phyloP scores from a whole-genome alignment of 495 filamentous ascomycete genomes.

The Chaetomidium leptoderma region DNA sequence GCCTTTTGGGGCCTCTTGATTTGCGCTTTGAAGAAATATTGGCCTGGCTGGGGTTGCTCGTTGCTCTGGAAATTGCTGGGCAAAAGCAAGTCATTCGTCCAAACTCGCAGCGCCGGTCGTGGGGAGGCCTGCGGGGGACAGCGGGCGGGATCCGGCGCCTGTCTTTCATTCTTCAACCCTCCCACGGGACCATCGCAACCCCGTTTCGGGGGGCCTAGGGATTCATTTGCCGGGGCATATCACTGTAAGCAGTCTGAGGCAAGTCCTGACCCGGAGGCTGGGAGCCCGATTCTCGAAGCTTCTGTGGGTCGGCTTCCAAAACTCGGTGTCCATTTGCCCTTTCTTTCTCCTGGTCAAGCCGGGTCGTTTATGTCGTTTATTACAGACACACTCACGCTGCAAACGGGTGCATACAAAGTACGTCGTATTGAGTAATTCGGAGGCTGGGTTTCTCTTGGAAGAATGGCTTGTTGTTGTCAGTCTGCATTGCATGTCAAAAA shows the following conservation, averaged over 20 bases:
- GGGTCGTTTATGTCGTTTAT: neutral
- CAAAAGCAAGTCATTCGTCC: constrained; percentile 26
- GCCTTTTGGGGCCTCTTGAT: constrained; percentile 15
- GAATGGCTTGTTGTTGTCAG: too few species aligned
- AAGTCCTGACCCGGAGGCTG: constrained; percentile 1
- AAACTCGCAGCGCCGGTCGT: constrained; percentile 9
- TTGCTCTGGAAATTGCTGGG: constrained; percentile 28
- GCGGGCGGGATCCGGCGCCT: constrained; percentile 6
- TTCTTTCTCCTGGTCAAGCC: neutral
- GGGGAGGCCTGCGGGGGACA: constrained; percentile 11
- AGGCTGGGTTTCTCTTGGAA: too few species aligned
- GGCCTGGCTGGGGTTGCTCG: constrained; percentile 30
- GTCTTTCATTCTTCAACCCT: neutral
- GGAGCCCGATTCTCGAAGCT: constrained; percentile 41
- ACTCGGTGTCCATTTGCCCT: too few species aligned
- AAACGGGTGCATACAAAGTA: too few species aligned
- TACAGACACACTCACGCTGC: too few species aligned
- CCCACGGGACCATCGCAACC: neutral
- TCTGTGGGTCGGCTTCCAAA: constrained; percentile 34
- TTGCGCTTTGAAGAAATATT: constrained; percentile 33
- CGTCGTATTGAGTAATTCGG: too few species aligned
- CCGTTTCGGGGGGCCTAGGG: neutral
- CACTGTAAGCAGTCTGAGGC: constrained; percentile 19
- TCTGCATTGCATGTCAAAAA: too few species aligned
- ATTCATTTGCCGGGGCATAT: constrained; percentile 17